phyloP scores from a whole-genome alignment of 768 basidiomycete genomes.

The Crassisporium funariophilum region DNA sequence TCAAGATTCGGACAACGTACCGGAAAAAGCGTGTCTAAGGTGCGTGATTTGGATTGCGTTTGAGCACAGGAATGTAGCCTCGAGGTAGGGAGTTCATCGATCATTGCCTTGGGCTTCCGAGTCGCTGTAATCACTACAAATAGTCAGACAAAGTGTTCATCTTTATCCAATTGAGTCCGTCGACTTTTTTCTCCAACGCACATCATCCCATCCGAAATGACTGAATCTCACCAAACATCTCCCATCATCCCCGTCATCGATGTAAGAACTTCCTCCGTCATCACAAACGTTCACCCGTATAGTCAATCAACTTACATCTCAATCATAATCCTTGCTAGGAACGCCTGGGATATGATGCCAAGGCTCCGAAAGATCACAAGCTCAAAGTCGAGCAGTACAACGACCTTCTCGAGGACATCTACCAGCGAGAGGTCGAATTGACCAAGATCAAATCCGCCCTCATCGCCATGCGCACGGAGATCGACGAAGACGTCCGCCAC shows the following conservation, averaged over 20 bases:
- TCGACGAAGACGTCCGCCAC: conserved; percentile 30
- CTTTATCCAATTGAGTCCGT: conserved; percentile 3
- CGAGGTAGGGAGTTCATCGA: conserved; percentile 18
- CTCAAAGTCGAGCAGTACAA: conserved; percentile 34
- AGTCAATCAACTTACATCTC: too few relatives aligned
- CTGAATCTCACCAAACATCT: conserved; percentile 21
- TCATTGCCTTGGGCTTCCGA: background rate
- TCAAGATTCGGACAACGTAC: background rate
- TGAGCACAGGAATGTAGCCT: conserved; percentile 12
- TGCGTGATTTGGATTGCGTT: conserved; percentile 16
- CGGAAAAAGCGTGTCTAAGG: background rate
- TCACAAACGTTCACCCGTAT: conserved; percentile 1
- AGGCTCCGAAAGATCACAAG: conserved; percentile 29
- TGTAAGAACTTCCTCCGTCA: conserved; percentile 19
- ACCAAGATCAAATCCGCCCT: conserved; percentile 31
- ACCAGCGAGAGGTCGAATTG: conserved; percentile 36
- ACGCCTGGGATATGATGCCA: conserved; percentile 25
- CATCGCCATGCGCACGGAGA: conserved; percentile 33
- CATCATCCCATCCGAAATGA: conserved; percentile 18
- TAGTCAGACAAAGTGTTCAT: background rate
- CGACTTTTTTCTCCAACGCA: conserved; percentile 3
- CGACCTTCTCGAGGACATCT: conserved; percentile 36
- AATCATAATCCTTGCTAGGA: conserved; percentile 31
- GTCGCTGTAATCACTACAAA: background rate
- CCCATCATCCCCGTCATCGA: conserved; percentile 39